Percentiles rank a stretch among this genome's conserved stretches.
phyloP scores from a whole-genome alignment of 176 grass and related monocot species.

The Tillandsia fasciculata region DNA sequence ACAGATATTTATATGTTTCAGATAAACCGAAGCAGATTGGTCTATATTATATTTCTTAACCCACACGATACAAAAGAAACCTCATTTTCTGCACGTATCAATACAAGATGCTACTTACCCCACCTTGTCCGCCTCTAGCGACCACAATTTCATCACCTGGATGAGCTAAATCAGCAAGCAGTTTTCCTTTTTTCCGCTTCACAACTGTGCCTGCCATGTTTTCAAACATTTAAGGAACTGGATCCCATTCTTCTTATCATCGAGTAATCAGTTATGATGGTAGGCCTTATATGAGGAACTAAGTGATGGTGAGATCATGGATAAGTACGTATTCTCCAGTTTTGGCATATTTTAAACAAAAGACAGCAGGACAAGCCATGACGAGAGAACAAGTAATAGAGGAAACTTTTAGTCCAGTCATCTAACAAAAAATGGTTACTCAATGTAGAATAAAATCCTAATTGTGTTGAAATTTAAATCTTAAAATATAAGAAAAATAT shows the following conservation, averaged over 20 bases:
- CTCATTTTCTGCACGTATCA: background rate
- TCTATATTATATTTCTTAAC: no score
- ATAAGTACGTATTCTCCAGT: background rate
- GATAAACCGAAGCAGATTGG: no score
- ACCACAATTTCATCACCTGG: conserved; percentile 79
- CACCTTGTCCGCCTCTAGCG: conserved; percentile 87
- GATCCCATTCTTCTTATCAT: background rate
- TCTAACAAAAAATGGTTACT: no score
- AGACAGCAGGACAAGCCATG: no score
- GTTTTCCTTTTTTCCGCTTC: conserved; percentile 73
- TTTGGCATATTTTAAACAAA: no score
- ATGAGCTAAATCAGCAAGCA: conserved; percentile 80
- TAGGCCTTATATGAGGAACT: background rate
- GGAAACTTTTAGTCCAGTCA: no score
- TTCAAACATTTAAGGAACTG: background rate
- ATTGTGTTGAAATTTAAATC: no score
- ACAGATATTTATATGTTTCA: no score
- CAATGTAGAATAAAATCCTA: no score
- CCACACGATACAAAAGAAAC: background rate
- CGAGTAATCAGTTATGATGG: background rate
- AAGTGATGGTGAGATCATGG: background rate
- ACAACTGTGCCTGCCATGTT: conserved; percentile 66
- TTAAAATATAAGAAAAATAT: no score
- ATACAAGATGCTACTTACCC: conserved; percentile 35
- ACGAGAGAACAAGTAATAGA: no score